phyloP scores from a whole-genome alignment of 2,329 filamentous ascomycete species.

The Xylaria sp. region DNA sequence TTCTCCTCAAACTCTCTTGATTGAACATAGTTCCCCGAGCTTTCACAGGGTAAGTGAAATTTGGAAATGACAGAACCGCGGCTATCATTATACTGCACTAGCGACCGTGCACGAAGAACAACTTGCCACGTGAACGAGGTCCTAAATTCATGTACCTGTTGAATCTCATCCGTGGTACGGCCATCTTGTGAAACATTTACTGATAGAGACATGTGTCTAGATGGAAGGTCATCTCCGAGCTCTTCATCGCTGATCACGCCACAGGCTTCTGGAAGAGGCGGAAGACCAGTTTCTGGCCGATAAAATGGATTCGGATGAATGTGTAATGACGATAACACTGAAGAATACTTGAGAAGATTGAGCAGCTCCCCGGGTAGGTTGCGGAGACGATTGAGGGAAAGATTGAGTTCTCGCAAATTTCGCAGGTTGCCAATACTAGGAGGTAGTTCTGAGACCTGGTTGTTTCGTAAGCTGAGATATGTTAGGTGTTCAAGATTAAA shows the following conservation, averaged over 20 bases:
- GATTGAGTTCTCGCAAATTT: constrained; percentile 70
- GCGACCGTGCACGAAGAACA: constrained; percentile 42
- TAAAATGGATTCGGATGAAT: constrained; percentile 72
- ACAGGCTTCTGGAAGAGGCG: constrained; percentile 12
- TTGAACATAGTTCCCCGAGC: not conserved
- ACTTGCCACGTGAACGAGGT: constrained; percentile 36
- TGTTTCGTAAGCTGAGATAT: constrained; percentile 72
- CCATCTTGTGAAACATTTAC: constrained; percentile 4
- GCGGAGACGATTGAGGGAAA: constrained; percentile 70
- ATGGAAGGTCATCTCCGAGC: not conserved
- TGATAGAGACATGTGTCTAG: not conserved
- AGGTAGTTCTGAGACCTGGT: constrained; percentile 69
- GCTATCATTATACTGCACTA: constrained; percentile 48
- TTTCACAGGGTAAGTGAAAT: constrained; percentile 41
- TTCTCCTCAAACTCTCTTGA: constrained; percentile 5
- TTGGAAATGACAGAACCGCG: constrained; percentile 44
- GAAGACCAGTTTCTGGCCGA: constrained; percentile 48
- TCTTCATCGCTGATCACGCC: not conserved
- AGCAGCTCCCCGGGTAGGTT: constrained; percentile 72
- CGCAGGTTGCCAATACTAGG: constrained; percentile 65
- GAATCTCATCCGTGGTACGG: constrained; percentile 11
- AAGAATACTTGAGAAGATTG: constrained; percentile 58
- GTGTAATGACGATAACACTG: constrained; percentile 62
- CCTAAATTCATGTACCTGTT: not conserved
- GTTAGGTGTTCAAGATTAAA: constrained; percentile 71